Evolutionary conservation across 2,329 filamentous ascomycete genomes (phyloP), one percentile per base, ranked within the genome.

Genomic region (Phaeosphaeria sp.): DNA sequence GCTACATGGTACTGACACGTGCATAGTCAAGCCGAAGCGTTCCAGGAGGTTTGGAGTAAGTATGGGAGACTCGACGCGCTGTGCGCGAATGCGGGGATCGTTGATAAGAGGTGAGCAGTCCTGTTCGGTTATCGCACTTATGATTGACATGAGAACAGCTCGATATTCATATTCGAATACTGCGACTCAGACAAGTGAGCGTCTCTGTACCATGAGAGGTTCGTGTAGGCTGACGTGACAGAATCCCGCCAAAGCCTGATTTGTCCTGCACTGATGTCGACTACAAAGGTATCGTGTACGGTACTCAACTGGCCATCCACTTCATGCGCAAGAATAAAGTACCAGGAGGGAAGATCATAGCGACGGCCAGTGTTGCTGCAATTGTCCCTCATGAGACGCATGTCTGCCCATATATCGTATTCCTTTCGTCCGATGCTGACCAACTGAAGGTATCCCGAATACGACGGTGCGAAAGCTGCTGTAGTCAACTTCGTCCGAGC

Each of bases 221-320:
- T 39, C 39, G 15, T 51, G 25, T 49, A 52, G 56, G 43, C 40
- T 42, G 53, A 48, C n/a, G 18, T 27, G 15, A n/a, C 17, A 69
- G 65, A 40, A 71, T 83, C 27, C 82, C 82, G 2, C 77, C 80
- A 1, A 77, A 77, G 57, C 83, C 82, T 0, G 76, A 84, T 59
- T 62, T 82, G 2, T 53, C 64, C 0, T 79, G 78, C 51, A 84
- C 82, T 1, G 82, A 85, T 60, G 69, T 83, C n/a, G 78, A 82
- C 64, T 81, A 80, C 70, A 85, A 84, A 67, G 81, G 80, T 3
- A 77, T 85, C 1, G 67, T 85, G 0, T 84, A 84, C 54, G 81
- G 82, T 5, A 81, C 78, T 1, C 77, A 80, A 59, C 73, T 85
- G 11, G 82, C 83, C 1, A 81, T 79, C 9, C 82, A 85, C 60